Conservation (phyloP, 495 filamentous ascomycete genomes). For the Penicillium bovifimosum region DNA sequence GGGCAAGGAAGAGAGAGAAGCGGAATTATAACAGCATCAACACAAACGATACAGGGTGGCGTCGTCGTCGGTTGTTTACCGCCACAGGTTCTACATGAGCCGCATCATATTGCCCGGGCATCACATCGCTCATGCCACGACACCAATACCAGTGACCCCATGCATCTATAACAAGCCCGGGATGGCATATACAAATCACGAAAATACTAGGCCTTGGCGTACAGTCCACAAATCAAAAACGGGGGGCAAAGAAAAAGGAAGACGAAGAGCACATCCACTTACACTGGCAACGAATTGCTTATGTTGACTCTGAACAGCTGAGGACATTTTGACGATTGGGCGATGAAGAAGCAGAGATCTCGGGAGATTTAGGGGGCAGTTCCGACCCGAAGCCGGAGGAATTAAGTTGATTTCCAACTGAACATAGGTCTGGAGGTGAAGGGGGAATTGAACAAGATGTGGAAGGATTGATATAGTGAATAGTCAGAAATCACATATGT, state of each 20-base stretch:
- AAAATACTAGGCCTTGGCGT: background rate
- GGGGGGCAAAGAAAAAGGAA: background rate
- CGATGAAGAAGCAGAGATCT: background rate
- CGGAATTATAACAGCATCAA: background rate
- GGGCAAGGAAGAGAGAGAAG: background rate
- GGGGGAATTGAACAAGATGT: background rate
- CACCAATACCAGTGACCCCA: too few species aligned
- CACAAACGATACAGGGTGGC: too few species aligned
- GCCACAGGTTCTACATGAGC: too few species aligned
- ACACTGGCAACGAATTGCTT: conserved; percentile 29
- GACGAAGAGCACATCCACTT: conserved; percentile 10
- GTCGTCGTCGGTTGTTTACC: too few species aligned
- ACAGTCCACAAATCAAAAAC: background rate
- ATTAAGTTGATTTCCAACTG: conserved; percentile 1
- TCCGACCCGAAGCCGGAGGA: conserved; percentile 18
- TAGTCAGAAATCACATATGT: too few species aligned
- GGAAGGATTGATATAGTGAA: background rate
- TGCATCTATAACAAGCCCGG: too few species aligned
- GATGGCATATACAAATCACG: background rate
- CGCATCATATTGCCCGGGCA: background rate
- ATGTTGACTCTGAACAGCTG: conserved; percentile 16
- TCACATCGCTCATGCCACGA: background rate
- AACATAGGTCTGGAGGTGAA: background rate
- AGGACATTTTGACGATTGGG: conserved; percentile 13
- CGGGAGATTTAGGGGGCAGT: conserved; percentile 22